Base-by-base conservation (phyloP, 139 green algal species). In the Chlorella sp. region DNA sequence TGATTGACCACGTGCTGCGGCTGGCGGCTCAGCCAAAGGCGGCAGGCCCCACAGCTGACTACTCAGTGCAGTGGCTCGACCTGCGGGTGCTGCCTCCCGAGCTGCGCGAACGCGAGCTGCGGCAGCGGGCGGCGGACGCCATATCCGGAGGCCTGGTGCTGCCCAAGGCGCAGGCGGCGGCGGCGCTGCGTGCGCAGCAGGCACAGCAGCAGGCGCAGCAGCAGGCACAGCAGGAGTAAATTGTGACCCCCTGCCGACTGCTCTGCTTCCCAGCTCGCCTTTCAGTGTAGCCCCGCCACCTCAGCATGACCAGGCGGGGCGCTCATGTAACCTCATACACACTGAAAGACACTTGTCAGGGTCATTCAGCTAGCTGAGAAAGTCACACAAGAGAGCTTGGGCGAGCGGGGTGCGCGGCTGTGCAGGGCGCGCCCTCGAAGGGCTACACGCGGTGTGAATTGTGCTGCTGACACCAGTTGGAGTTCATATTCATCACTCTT, bases 21-120 rank as follows among this genome's bases (percentile, higher is more conserved):
- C 63, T 74, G 21, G 44, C 44, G 55, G 36, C 79, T 30, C 55
- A 75, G 34, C 51, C 67, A 5, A 36, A 41, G 36, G 1, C 26
- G 2, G 56, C 32, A 2, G 36, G 30, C 30, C 21, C 20, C 38
- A 63, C 71, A 41, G 65, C 64, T 20, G 26, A 57, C 38, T 85
- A 85, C 63, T 72, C 36, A 28, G 60, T 88, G 21, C 74, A 88
- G 74, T 88, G 85, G 75, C 74, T 88, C 18, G 80, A 82, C 38
- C 78, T 88, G 28, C 71, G 80, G 21, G 64, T 84, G 63, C 41
- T 47, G 36, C 36, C 76, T 28, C 20, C 36, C 18, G 60, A 82
- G 60, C 36, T 20, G 76, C 7, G 28, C 16, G 30, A 72, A 60
- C 36, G 41, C 60, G 28, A 72, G 60, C 38, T 17, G 73, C 9